A percentile compares a stretch with the other conserved stretches of the same genome.
phyloP scores from a whole-genome alignment of 208 protist genomes.

The Crithidia expoeki region DNA sequence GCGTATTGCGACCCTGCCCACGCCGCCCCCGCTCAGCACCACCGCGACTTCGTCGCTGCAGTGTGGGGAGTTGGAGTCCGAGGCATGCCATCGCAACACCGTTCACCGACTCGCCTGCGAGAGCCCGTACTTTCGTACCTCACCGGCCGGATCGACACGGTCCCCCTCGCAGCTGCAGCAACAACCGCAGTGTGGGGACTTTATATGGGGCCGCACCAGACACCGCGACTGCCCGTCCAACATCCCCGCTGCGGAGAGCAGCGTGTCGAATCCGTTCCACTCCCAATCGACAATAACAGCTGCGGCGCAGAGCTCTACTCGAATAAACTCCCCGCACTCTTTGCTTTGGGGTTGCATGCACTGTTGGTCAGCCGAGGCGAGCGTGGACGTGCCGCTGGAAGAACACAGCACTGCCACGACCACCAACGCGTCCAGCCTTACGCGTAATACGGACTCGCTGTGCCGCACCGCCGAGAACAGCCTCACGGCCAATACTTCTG shows the following conservation, averaged over 20 bases:
- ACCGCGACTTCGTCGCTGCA: not conserved
- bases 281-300: no score
- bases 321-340: not conserved
- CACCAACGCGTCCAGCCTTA: not conserved
- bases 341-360: not conserved
- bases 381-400: slow-evolving; percentile 23
- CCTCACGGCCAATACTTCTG: not conserved
- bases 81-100: slow-evolving; percentile 1
- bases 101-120: not conserved
- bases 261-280: not conserved
- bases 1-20: not conserved
- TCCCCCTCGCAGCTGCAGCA: slow-evolving; percentile 4
- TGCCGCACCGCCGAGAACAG: slow-evolving; percentile 21
- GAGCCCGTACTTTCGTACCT: slow-evolving; percentile 4
- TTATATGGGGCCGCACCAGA: not conserved
- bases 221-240: not conserved
- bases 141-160: slow-evolving; percentile 8
- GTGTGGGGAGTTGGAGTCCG: slow-evolving; percentile 3
- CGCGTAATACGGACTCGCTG: slow-evolving; percentile 11
- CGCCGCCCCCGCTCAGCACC: not conserved
- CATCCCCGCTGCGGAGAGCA: not conserved
- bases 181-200: not conserved
- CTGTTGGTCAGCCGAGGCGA: slow-evolving; percentile 16
- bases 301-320: not conserved
- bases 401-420: not conserved